Conservation (phyloP, 306 rosid species). For the Quercus robur region DNA sequence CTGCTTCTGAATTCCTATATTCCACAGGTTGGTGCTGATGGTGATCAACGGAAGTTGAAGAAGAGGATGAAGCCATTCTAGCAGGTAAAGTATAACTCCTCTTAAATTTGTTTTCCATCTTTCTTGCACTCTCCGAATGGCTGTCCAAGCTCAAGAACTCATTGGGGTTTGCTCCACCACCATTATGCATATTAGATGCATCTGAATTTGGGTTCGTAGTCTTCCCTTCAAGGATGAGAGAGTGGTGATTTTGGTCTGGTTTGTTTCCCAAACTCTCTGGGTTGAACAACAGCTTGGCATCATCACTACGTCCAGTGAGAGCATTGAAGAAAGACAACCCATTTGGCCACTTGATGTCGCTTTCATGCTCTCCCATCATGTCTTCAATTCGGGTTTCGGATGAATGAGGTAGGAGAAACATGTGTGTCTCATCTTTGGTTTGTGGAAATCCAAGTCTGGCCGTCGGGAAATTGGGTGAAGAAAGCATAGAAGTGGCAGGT, state of each 20-base stretch:
- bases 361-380: constrained; percentile 76
- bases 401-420: constrained; percentile 78
- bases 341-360: constrained; percentile 91
- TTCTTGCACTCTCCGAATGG: constrained; percentile 53
- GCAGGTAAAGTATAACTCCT: constrained; percentile 81
- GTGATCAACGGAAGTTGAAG: constrained; percentile 79
- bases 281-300: constrained; percentile 78
- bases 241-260: constrained; percentile 36
- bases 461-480: constrained; percentile 70
- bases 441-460: constrained; percentile 61
- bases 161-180: constrained; percentile 41
- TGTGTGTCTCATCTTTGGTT: constrained; percentile 68
- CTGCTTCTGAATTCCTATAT: constrained; percentile 68
- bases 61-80: constrained; percentile 78
- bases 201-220: constrained; percentile 40
- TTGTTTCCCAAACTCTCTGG: constrained; percentile 65
- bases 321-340: constrained; percentile 88
- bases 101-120: constrained; percentile 73
- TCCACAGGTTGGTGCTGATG: constrained; percentile 58
- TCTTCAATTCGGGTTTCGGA: constrained; percentile 68
- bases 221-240: constrained; percentile 2
- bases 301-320: constrained; percentile 72
- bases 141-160: constrained; percentile 94
- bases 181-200: constrained; percentile 37
- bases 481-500: constrained; percentile 56